These are phyloP conservation scores for Anisodus tanguticus DNA, from an alignment of 257 asterid genomes.

Conservation along the genomic window DNA sequence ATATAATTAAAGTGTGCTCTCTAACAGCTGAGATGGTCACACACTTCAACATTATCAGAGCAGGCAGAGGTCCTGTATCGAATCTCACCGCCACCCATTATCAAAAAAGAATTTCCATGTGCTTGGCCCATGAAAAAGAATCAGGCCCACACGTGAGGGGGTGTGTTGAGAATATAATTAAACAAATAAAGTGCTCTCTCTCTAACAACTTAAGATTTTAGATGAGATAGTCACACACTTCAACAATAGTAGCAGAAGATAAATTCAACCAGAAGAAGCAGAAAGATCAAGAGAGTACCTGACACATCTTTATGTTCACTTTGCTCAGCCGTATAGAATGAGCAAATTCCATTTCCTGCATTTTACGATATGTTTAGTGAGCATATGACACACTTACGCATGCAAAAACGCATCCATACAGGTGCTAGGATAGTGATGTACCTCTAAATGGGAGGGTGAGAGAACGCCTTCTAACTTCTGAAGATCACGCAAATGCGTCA, in stretches of 20 bases:
- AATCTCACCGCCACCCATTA: too few relatives aligned
- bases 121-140: too few relatives aligned
- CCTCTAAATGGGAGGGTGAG: conserved; percentile 95
- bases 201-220: too few relatives aligned
- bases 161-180: too few relatives aligned
- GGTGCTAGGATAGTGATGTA: conserved; percentile 47
- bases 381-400: conserved; percentile 28
- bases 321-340: conserved; percentile 90
- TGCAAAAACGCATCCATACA: conserved; percentile 24
- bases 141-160: too few relatives aligned
- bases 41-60: too few relatives aligned
- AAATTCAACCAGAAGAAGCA: conserved; percentile 17
- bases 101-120: too few relatives aligned
- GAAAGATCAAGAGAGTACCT: conserved; percentile 51
- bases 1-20: too few relatives aligned
- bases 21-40: too few relatives aligned
- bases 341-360: conserved; percentile 98
- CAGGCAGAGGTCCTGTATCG: too few relatives aligned
- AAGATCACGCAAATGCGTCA: conserved; percentile 88
- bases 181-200: too few relatives aligned
- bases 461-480: conserved; percentile 94
- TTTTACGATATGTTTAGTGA: conserved; percentile 28
- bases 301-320: conserved; percentile 86
- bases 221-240: too few relatives aligned
- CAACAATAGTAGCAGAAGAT: not conserved